Evolutionary conservation across 1,284 basidiomycete species (phyloP).

Genomic region (Irpex rosettiformis): DNA sequence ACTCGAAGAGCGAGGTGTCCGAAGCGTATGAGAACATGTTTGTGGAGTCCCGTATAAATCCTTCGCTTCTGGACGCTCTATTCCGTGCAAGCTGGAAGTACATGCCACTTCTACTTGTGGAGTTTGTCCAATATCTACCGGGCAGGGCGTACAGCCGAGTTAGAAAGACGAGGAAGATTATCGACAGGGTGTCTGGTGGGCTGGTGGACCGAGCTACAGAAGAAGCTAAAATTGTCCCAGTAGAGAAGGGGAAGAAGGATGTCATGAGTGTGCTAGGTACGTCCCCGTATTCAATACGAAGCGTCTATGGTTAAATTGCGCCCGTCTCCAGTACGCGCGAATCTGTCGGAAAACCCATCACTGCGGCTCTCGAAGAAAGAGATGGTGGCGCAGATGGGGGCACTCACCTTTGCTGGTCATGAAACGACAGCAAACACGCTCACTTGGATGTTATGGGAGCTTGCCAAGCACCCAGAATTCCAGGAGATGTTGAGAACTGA

Average conservation of each 20-base stretch:
- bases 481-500: conserved; percentile 40
- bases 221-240: conserved; percentile 3
- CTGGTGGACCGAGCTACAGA: conserved; percentile 6
- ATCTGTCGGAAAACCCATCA: conserved; percentile 42
- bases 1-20: conserved; percentile 21
- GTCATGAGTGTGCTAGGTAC: conserved; percentile 27
- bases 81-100: conserved; percentile 12
- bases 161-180: conserved; percentile 19
- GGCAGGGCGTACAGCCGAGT: conserved; percentile 24
- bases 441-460: conserved; percentile 39
- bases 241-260: conserved; percentile 21
- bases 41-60: background rate
- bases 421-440: conserved; percentile 47
- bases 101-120: conserved; percentile 22
- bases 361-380: conserved; percentile 44
- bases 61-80: background rate
- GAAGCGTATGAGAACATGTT: conserved; percentile 28
- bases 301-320: no score
- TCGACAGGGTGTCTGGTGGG: conserved; percentile 13
- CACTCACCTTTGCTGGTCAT: conserved; percentile 38
- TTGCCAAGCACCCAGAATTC: conserved; percentile 36
- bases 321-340: conserved; percentile 43
- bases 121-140: conserved; percentile 25
- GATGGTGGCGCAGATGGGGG: conserved; percentile 47
- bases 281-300: no score